These are phyloP conservation scores for Articulospora tetracladia DNA, from an alignment of 495 filamentous ascomycete species.

Conservation along the genomic window DNA sequence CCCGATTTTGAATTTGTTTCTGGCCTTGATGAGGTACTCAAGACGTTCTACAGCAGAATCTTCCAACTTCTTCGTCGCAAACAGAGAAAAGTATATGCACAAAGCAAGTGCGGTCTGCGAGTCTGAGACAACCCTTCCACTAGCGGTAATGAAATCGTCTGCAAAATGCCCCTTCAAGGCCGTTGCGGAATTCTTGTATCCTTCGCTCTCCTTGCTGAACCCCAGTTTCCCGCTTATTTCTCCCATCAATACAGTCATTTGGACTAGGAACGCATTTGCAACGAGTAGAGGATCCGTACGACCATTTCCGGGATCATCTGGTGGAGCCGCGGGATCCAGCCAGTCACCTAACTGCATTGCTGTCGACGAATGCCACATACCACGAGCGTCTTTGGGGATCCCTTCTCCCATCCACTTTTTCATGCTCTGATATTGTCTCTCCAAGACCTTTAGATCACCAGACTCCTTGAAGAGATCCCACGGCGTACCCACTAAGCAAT, in stretches of 20 bases:
- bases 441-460: conserved; percentile 37
- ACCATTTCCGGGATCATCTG: conserved; percentile 34
- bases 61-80: conserved; percentile 28
- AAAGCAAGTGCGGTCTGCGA: conserved; percentile 46
- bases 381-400: conserved; percentile 33
- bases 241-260: conserved; percentile 32
- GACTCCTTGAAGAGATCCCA: conserved; percentile 38
- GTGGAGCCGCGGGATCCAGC: conserved; percentile 46
- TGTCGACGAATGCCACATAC: conserved; percentile 32
- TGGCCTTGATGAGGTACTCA: conserved; percentile 30
- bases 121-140: conserved; percentile 36
- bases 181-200: conserved; percentile 24
- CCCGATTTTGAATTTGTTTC: conserved; percentile 39
- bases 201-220: conserved; percentile 20
- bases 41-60: conserved; percentile 25
- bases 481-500: conserved; percentile 38
- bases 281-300: conserved; percentile 39
- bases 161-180: conserved; percentile 33
- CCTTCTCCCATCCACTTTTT: conserved; percentile 43
- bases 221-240: conserved; percentile 30
- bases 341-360: conserved; percentile 46
- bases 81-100: conserved; percentile 40
- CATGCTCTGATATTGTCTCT: conserved; percentile 39
- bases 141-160: conserved; percentile 34
- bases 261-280: conserved; percentile 47